These are phyloP conservation scores for Centella asiatica DNA, from an alignment of 129 eudicot genomes.

Conservation along the genomic window DNA sequence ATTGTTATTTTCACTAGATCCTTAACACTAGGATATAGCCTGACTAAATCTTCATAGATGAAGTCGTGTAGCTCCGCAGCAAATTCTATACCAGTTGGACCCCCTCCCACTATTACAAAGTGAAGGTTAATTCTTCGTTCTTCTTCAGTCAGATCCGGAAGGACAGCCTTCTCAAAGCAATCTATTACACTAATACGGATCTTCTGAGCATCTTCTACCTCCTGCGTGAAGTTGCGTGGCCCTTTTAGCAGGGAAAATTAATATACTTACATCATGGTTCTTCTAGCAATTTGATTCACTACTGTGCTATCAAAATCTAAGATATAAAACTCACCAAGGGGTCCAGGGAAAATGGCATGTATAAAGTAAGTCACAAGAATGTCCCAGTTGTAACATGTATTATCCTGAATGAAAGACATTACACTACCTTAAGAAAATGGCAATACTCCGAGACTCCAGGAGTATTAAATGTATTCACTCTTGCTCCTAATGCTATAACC, in stretches of 20 bases:
- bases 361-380: neutral
- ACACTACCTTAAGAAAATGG: constrained; percentile 79
- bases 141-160: constrained; percentile 79
- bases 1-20: constrained; percentile 59
- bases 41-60: constrained; percentile 68
- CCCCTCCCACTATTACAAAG: constrained; percentile 92
- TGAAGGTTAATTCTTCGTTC: constrained; percentile 71
- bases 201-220: constrained; percentile 91
- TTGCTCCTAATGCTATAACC: constrained; percentile 75
- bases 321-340: neutral
- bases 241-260: neutral
- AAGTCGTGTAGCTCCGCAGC: constrained; percentile 88
- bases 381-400: neutral
- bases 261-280: neutral
- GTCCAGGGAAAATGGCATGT: neutral
- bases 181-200: constrained; percentile 79
- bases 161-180: constrained; percentile 80
- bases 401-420: constrained; percentile 6
- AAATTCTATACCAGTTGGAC: constrained; percentile 92
- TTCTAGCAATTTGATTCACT: neutral
- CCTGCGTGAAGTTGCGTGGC: constrained; percentile 37
- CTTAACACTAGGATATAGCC: constrained; percentile 59
- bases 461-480: constrained; percentile 76
- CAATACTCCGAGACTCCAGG: constrained; percentile 86
- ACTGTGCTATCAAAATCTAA: neutral